Evolutionary conservation across 202 grass and related monocot genomes (phyloP), one percentile per base, ranked within the genome.

Genomic region (Carex arenaria): DNA sequence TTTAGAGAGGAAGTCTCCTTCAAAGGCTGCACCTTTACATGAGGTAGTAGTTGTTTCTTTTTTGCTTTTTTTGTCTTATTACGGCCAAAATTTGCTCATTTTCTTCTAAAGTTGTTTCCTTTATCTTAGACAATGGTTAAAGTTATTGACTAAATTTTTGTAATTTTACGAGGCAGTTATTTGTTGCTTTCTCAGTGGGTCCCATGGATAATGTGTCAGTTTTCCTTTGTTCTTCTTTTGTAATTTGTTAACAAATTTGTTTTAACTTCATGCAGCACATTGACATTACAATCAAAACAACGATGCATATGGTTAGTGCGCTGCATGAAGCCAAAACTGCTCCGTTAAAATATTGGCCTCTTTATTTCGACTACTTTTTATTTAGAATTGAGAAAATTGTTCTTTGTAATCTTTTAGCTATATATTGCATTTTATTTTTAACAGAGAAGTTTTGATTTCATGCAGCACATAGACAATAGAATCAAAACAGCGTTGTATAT

Each of bases 41-140:
- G 84, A 79, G 84, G 84, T 85, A 76, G 10, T 38, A 56, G 12
- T 83, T 72, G 10, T 8, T 73, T 43, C 43, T 67, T 13, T 43
- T 43, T 43, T 43, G 42, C 1, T 43, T 26, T 73, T 40, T 73
- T 42, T 60, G 12, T 57, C 57, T 14, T 42, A 12, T 56, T 56
- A 56, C 13, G 10, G 49, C 47, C 47, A 8, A 12, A 75, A 20
- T 70, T 45, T 45, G 17, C 2, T n/a, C 17, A 51, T 51, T 34
- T 30, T 7, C 45, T 12, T 52, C 70, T 74, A 15, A 74, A 74
- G 19, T 14, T 52, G 70, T 53, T 53, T 30, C 70, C 45, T 7
- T 53, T 4, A 53, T 53, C n/a, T 14, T 15, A 53, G 42, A 74
- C 69, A 26, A 72, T 26, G 42, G n/a, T 23, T 22, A 3, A 36